These are phyloP conservation scores for Pisolithus tinctorius DNA, from an alignment of 768 basidiomycete species.

Conservation along the genomic window DNA sequence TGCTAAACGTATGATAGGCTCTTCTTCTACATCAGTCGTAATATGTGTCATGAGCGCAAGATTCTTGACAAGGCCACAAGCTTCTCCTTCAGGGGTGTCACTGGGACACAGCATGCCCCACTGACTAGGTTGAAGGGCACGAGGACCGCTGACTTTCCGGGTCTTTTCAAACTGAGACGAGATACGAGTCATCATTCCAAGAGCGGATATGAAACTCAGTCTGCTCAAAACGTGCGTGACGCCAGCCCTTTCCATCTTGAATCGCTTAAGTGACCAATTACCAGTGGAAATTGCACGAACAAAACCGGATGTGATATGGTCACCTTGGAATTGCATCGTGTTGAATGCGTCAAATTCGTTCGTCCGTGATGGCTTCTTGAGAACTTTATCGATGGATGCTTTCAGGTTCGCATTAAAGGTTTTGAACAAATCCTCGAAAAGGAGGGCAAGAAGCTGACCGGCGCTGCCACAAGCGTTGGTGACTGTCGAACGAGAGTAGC, in stretches of 20 bases:
- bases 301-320: constrained; percentile 93
- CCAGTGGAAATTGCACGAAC: constrained; percentile 97
- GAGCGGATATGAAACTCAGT: constrained; percentile 91
- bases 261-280: constrained; percentile 98
- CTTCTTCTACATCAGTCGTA: constrained; percentile 97
- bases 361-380: constrained; percentile 93
- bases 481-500: constrained; percentile 6
- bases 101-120: constrained; percentile 99
- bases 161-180: constrained; percentile 99
- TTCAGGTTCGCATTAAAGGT: constrained; percentile 97
- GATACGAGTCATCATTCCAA: constrained; percentile 99
- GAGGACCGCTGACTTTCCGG: constrained; percentile 94
- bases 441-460: constrained; percentile 88
- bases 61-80: constrained; percentile 98
- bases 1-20: constrained; percentile 80
- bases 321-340: constrained; percentile 93
- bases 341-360: constrained; percentile 93
- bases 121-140: constrained; percentile 95
- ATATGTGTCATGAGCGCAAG: constrained; percentile 99
- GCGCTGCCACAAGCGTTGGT: constrained; percentile 47
- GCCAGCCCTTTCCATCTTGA: constrained; percentile 98
- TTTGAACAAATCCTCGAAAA: constrained; percentile 99
- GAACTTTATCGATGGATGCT: constrained; percentile 90
- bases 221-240: constrained; percentile 97
- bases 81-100: constrained; percentile 99